Percentiles rank a stretch among this genome's conserved stretches.
phyloP scores from a whole-genome alignment of 192 early-diverging fungal genomes.

The Gaertneriomyces semiglobifer region DNA sequence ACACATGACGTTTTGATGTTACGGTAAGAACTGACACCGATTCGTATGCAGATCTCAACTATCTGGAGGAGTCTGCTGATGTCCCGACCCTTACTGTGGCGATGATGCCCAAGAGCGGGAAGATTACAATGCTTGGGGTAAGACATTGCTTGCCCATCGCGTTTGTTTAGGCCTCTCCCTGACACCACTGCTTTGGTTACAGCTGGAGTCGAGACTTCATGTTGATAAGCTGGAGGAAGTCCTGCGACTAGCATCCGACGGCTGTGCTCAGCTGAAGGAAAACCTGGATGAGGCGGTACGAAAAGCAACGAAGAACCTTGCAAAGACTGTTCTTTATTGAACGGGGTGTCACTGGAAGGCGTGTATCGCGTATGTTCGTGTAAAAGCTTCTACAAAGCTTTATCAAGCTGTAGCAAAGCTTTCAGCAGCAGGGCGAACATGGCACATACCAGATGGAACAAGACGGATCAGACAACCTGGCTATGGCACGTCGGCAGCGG shows the following conservation, averaged over 20 bases:
- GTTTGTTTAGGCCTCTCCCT: background rate
- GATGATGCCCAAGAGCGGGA: constrained; percentile 74
- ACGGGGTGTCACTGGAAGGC: too few species aligned
- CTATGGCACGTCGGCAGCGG: too few species aligned
- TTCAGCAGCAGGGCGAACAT: too few species aligned
- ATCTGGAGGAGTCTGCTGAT: constrained; percentile 82
- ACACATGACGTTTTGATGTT: background rate
- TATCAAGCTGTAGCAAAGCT: too few species aligned
- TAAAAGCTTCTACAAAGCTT: too few species aligned
- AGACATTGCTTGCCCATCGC: background rate
- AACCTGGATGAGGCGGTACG: constrained; percentile 61
- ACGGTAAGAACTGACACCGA: background rate
- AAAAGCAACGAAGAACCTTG: constrained; percentile 22
- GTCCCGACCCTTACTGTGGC: constrained; percentile 87
- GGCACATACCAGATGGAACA: too few species aligned
- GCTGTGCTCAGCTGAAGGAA: constrained; percentile 62
- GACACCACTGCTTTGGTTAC: background rate
- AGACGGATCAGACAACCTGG: too few species aligned
- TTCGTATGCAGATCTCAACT: constrained; percentile 68
- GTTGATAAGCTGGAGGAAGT: constrained; percentile 71
- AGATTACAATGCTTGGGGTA: constrained; percentile 75
- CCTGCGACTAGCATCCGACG: constrained; percentile 61
- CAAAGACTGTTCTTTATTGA: constrained; percentile 15
- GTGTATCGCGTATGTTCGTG: too few species aligned
- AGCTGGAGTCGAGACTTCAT: constrained; percentile 88